Evolutionary conservation across 257 asterid species (phyloP).

Genomic region (Plantago ovata): DNA sequence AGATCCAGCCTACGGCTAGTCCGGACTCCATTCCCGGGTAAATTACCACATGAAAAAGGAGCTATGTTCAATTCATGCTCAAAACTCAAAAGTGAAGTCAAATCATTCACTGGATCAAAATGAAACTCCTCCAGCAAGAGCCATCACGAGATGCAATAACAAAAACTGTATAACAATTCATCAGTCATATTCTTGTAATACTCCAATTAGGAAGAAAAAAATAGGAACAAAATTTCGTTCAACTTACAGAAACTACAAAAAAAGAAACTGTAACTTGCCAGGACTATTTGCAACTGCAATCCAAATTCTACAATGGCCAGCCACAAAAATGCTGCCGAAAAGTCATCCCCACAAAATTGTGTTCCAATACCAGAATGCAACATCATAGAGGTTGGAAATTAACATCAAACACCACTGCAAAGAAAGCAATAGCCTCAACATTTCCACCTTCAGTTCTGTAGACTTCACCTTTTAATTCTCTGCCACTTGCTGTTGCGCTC

Average conservation of each 20-base stretch:
- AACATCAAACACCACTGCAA: conserved; percentile 40
- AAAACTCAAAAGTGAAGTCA: too few species aligned
- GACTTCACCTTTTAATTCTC: conserved; percentile 16
- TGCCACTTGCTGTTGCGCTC: conserved; percentile 25
- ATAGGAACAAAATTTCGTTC: conserved; percentile 16
- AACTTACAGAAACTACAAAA: conserved; percentile 11
- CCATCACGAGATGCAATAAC: too few species aligned
- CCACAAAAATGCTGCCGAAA: conserved; percentile 27
- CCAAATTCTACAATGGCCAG: conserved; percentile 43
- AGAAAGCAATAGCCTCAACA: conserved; percentile 29
- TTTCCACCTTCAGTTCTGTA: conserved; percentile 26
- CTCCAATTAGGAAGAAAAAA: conserved; percentile 1
- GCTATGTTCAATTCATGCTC: too few species aligned
- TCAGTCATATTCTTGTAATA: background rate
- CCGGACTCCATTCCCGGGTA: too few species aligned
- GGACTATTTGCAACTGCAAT: conserved; percentile 34
- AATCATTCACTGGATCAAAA: too few species aligned
- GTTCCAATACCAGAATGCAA: conserved; percentile 28
- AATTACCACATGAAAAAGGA: too few species aligned
- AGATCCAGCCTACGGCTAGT: too few species aligned
- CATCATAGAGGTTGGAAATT: conserved; percentile 29
- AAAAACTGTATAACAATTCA: too few species aligned
- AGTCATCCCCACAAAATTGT: conserved; percentile 24
- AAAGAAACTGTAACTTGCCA: conserved; percentile 16
- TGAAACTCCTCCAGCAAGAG: too few species aligned